A percentile compares a stretch with the other conserved stretches of the same genome.
These are phyloP conservation scores for Aspergillus tanneri DNA, from an alignment of 2,329 filamentous ascomycete genomes.

Conservation along the genomic window DNA sequence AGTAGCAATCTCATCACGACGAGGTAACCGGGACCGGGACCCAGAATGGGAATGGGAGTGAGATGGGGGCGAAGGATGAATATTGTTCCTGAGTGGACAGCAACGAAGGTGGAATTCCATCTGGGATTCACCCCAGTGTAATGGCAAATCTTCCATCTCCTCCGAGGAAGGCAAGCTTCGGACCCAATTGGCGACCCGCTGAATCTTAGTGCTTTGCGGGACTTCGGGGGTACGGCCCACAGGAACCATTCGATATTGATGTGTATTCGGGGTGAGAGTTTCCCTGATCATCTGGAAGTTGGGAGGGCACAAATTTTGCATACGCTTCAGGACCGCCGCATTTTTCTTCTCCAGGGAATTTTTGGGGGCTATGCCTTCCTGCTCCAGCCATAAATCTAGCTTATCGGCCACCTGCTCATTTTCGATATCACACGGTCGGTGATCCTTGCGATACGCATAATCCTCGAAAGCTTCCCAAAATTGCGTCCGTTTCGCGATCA, in stretches of 20 bases:
- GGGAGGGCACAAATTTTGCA: no score
- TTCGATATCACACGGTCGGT: neutral
- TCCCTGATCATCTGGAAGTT: neutral
- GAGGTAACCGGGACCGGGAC: constrained; percentile 10
- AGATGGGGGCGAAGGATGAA: neutral
- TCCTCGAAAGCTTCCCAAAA: constrained; percentile 7
- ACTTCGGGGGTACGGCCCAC: constrained; percentile 1
- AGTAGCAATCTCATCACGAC: neutral
- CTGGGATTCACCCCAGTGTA: neutral
- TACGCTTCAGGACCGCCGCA: neutral
- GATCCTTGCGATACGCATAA: neutral
- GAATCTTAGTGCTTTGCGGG: constrained; percentile 7
- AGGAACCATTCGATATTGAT: no score
- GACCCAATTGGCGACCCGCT: constrained; percentile 14
- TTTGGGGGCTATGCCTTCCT: constrained; percentile 1
- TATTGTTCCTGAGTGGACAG: neutral
- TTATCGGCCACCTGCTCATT: neutral
- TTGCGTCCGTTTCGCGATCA: constrained; percentile 15
- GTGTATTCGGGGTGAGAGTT: neutral
- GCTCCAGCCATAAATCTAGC: constrained; percentile 1
- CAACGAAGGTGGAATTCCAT: neutral
- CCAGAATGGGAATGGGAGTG: constrained; percentile 4
- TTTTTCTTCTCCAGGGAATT: constrained; percentile 1
- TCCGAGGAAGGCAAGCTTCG: constrained; percentile 5
- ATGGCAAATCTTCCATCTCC: neutral